A percentile compares a stretch with the other conserved stretches of the same genome.
phyloP scores from a whole-genome alignment of 129 eudicot species.

The Flaveria linearis region DNA sequence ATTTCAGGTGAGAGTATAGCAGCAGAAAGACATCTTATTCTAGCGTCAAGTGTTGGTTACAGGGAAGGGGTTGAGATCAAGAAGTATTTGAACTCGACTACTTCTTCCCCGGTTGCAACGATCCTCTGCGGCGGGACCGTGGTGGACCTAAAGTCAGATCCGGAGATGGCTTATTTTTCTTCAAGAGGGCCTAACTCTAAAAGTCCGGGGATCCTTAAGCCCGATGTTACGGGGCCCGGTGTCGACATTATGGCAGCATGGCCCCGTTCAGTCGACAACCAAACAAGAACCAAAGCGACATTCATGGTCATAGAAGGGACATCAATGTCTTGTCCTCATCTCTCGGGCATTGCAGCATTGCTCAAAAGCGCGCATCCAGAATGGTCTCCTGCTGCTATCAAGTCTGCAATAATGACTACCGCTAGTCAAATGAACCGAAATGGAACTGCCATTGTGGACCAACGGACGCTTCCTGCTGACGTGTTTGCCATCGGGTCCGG shows the following conservation, averaged over 20 bases:
- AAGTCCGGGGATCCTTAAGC: conserved; percentile 56
- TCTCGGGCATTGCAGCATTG: conserved; percentile 57
- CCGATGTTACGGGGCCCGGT: conserved; percentile 59
- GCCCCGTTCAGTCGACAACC: conserved; percentile 41
- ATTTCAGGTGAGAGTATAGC: conserved; percentile 26
- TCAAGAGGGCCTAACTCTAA: conserved; percentile 54
- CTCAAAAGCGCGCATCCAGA: conserved; percentile 62
- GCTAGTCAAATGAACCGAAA: too few relatives aligned
- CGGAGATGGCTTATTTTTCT: conserved; percentile 48
- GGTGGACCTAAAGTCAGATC: conserved; percentile 33
- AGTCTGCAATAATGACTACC: conserved; percentile 65
- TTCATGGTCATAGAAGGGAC: conserved; percentile 47
- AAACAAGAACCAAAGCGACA: conserved; percentile 22
- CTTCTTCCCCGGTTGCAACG: conserved; percentile 43
- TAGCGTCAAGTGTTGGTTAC: conserved; percentile 46
- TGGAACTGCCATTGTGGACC: too few relatives aligned
- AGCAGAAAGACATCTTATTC: conserved; percentile 46
- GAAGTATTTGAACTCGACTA: conserved; percentile 45
- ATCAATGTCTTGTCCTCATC: conserved; percentile 67
- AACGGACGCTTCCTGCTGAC: too few relatives aligned
- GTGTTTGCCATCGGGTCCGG: too few relatives aligned
- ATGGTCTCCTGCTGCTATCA: conserved; percentile 74
- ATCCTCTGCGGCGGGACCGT: conserved; percentile 46
- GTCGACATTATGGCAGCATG: conserved; percentile 60
- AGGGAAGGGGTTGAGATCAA: conserved; percentile 30